phyloP scores from a whole-genome alignment of 2,329 filamentous ascomycete species.

The Sporothrix mexicana region DNA sequence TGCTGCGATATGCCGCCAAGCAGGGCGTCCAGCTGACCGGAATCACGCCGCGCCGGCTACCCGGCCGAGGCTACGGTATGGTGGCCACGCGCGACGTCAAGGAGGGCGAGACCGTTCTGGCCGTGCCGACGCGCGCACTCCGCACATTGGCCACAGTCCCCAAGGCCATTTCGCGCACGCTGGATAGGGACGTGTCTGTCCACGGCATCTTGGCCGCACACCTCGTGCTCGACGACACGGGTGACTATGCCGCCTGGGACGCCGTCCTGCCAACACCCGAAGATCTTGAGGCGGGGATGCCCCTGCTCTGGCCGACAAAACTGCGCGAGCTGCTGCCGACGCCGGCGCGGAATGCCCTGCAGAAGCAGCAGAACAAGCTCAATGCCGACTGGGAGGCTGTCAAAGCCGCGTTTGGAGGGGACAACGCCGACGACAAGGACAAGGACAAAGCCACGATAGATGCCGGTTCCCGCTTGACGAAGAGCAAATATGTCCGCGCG shows the following conservation, averaged over 20 bases:
- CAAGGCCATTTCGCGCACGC: constrained; percentile 55
- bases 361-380: constrained; percentile 57
- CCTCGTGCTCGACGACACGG: constrained; percentile 60
- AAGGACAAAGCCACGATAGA: too few relatives aligned
- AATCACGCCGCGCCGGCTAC: constrained; percentile 69
- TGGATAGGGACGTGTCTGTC: constrained; percentile 62
- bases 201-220: constrained; percentile 77
- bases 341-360: constrained; percentile 53
- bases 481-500: constrained; percentile 52
- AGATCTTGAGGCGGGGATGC: constrained; percentile 60
- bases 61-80: constrained; percentile 78
- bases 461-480: too few relatives aligned
- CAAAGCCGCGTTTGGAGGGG: constrained; percentile 38
- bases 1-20: constrained; percentile 63
- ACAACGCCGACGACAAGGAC: not conserved
- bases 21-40: constrained; percentile 71
- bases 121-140: constrained; percentile 68
- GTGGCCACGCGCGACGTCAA: constrained; percentile 70
- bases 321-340: constrained; percentile 56
- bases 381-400: constrained; percentile 47
- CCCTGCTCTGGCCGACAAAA: constrained; percentile 55
- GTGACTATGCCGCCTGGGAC: constrained; percentile 63
- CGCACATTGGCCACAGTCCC: constrained; percentile 68
- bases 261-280: constrained; percentile 67
- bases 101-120: constrained; percentile 64